Evolutionary conservation across 108 stramenopile genomes (phyloP).

Genomic region (Cyclostephanos invisitatus): DNA sequence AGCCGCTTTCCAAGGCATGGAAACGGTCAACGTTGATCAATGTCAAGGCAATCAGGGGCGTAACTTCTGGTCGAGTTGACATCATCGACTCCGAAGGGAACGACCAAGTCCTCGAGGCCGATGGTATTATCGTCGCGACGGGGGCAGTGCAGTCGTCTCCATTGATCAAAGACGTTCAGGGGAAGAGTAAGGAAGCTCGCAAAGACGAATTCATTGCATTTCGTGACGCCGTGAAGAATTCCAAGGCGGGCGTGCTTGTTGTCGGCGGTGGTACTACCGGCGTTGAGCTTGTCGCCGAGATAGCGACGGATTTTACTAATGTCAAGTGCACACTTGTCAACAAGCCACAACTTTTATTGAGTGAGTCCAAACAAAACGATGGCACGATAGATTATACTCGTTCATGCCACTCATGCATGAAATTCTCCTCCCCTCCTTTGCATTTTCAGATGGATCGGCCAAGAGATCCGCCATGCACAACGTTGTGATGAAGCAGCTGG

Average conservation of each 20-base stretch:
- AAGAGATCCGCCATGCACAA: conserved; percentile 29
- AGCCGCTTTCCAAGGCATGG: conserved; percentile 29
- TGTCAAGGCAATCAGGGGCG: conserved; percentile 2
- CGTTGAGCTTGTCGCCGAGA: conserved; percentile 13
- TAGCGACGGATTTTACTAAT: conserved; percentile 18
- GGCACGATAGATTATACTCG: neutral
- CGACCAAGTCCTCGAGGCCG: conserved; percentile 10
- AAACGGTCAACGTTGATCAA: conserved; percentile 4
- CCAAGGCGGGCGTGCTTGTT: conserved; percentile 25
- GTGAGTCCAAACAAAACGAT: conserved; percentile 3
- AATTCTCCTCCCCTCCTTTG: neutral
- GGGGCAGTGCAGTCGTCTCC: conserved; percentile 24
- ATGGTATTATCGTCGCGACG: conserved; percentile 21
- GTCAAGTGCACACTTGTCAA: conserved; percentile 26
- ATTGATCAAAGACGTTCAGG: conserved; percentile 15
- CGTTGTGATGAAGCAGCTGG: conserved; percentile 27
- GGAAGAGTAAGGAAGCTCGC: conserved; percentile 23
- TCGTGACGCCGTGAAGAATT: conserved; percentile 19
- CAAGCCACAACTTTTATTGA: conserved; percentile 19
- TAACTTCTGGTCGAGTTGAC: conserved; percentile 11
- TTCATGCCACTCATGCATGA: neutral
- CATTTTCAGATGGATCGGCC: conserved; percentile 10
- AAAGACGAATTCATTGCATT: conserved; percentile 10
- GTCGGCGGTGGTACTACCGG: conserved; percentile 20
- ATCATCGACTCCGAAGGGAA: conserved; percentile 7